Conservation (phyloP, 305 asterid species). For the Ilex paraguariensis region DNA sequence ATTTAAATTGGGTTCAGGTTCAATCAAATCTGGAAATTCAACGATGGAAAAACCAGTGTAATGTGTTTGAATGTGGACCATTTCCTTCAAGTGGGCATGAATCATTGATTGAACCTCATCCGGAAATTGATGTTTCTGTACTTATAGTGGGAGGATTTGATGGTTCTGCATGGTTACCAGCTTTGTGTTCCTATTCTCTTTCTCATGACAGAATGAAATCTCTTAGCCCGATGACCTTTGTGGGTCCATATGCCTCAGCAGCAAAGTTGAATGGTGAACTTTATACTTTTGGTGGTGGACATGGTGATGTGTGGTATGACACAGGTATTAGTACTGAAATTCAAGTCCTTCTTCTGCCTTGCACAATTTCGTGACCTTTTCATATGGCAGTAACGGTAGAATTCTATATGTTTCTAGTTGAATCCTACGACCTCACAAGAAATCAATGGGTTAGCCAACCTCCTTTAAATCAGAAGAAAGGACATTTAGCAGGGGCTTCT, state of each 20-base stretch:
- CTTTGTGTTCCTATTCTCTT: conserved; percentile 40
- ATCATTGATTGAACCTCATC: conserved; percentile 6
- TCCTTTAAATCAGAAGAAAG: conserved; percentile 42
- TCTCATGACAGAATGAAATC: conserved; percentile 28
- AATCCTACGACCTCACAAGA: conserved; percentile 47
- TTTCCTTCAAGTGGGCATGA: conserved; percentile 15
- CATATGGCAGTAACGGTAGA: background rate
- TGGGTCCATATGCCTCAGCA: conserved; percentile 36
- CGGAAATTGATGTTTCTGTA: conserved; percentile 21
- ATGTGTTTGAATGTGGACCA: conserved; percentile 20
- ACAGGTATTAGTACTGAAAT: conserved; percentile 38
- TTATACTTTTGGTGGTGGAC: conserved; percentile 48
- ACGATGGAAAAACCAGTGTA: conserved; percentile 26
- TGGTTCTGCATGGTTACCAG: conserved; percentile 43
- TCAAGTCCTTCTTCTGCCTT: background rate
- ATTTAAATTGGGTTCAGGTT: conserved; percentile 20
- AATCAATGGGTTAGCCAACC: conserved; percentile 49
- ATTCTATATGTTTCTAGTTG: conserved; percentile 42
- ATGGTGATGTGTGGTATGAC: conserved; percentile 39
- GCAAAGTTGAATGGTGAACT: conserved; percentile 48
- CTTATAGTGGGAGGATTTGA: conserved; percentile 57
- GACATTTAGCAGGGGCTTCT: conserved; percentile 49
- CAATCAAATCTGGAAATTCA: conserved; percentile 34
- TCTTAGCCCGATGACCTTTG: conserved; percentile 38
- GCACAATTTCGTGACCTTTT: background rate